Percentiles rank a stretch among this genome's conserved stretches.
These are phyloP conservation scores for Xylaria digitata DNA, from an alignment of 2,329 filamentous ascomycete genomes.

Conservation along the genomic window DNA sequence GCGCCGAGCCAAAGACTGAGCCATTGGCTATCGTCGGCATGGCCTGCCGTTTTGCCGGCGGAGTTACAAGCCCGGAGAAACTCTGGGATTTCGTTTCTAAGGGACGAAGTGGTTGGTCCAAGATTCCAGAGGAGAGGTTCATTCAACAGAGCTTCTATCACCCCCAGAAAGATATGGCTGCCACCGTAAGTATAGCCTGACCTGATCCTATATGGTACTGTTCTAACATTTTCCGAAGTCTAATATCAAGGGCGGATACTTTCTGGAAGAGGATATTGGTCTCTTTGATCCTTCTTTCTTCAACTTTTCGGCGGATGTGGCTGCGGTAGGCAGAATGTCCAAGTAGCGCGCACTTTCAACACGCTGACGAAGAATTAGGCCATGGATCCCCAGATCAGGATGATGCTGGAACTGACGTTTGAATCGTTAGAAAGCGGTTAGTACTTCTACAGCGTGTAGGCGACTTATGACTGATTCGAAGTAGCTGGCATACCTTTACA, in stretches of 20 bases:
- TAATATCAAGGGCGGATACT: conserved; percentile 42
- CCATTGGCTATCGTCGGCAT: conserved; percentile 29
- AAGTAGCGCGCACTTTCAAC: not conserved
- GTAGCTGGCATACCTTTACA: conserved; percentile 31
- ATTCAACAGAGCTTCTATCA: conserved; percentile 16
- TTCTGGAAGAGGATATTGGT: conserved; percentile 49
- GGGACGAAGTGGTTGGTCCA: conserved; percentile 21
- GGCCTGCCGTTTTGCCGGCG: conserved; percentile 28
- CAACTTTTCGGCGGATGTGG: conserved; percentile 46
- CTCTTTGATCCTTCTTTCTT: conserved; percentile 55
- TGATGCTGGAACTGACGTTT: conserved; percentile 49
- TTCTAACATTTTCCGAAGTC: not conserved
- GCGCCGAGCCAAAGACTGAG: conserved; percentile 18
- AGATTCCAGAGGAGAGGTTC: conserved; percentile 28
- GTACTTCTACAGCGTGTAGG: not conserved
- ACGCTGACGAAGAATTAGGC: conserved; percentile 30
- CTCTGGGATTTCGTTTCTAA: conserved; percentile 29
- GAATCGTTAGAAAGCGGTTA: conserved; percentile 50
- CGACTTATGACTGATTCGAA: not conserved
- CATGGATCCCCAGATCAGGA: conserved; percentile 53
- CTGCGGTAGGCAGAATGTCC: conserved; percentile 29
- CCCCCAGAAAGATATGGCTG: conserved; percentile 14
- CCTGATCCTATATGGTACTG: too few species aligned
- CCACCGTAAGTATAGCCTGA: conserved; percentile 1
- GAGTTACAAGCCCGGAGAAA: conserved; percentile 18